A percentile compares a stretch with the other conserved stretches of the same genome.
Evolutionary conservation across 441 rosid genomes (phyloP).

Genomic region (Gossypium laxum): DNA sequence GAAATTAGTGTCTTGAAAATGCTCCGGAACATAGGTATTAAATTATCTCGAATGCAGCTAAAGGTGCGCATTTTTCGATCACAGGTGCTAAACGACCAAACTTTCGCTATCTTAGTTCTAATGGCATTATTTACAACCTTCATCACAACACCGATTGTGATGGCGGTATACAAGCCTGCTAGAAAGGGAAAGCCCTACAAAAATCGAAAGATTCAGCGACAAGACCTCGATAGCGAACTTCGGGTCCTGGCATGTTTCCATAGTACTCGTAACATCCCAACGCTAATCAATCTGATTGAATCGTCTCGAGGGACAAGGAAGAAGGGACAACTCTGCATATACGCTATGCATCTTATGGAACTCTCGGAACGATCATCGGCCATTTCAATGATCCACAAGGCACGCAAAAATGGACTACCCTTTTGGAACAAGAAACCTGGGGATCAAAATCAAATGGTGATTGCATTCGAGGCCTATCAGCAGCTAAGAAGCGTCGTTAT

Average conservation of each 20-base stretch:
- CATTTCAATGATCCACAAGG: constrained; percentile 51
- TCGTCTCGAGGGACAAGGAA: constrained; percentile 42
- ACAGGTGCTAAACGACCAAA: constrained; percentile 49
- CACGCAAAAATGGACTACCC: constrained; percentile 43
- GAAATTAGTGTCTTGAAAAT: neutral
- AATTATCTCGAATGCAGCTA: neutral
- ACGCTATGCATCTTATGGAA: constrained; percentile 58
- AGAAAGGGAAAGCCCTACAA: constrained; percentile 41
- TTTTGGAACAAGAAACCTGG: constrained; percentile 37
- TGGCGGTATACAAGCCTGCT: constrained; percentile 43
- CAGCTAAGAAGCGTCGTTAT: constrained; percentile 41
- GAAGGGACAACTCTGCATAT: constrained; percentile 36
- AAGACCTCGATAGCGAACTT: constrained; percentile 39
- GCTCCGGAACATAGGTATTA: neutral
- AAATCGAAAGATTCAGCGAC: constrained; percentile 32
- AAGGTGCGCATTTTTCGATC: neutral
- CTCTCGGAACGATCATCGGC: constrained; percentile 49
- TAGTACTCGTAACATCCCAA: constrained; percentile 47
- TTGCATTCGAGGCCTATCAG: constrained; percentile 45
- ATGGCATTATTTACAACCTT: constrained; percentile 58
- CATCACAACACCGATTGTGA: constrained; percentile 46
- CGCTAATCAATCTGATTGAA: constrained; percentile 46
- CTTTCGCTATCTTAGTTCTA: constrained; percentile 44
- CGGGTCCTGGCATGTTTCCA: constrained; percentile 50
- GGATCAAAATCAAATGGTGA: constrained; percentile 41